Conservation (phyloP, 768 basidiomycete genomes). For the Nidularia sp. region DNA sequence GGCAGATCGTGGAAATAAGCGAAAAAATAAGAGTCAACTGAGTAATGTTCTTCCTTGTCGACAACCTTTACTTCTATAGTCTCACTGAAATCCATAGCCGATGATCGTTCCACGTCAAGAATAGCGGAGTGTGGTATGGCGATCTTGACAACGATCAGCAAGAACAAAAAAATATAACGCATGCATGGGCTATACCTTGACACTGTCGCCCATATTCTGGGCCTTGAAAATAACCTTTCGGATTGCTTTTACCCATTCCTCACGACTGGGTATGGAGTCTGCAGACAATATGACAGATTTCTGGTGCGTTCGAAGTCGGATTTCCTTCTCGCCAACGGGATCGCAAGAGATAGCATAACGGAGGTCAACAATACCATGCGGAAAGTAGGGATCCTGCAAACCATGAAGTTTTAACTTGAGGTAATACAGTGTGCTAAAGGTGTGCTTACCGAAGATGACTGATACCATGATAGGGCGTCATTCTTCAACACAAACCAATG, state of each 20-base stretch:
- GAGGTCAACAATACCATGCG: conserved; percentile 92
- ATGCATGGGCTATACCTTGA: conserved; percentile 57
- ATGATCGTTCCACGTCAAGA: conserved; percentile 82
- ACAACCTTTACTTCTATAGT: conserved; percentile 93
- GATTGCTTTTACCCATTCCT: conserved; percentile 96
- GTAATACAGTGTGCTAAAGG: conserved; percentile 8
- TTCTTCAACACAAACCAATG: conserved; percentile 98
- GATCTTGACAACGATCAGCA: conserved; percentile 42
- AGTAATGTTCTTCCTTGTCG: conserved; percentile 76
- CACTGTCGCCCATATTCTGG: conserved; percentile 93
- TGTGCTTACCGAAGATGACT: conserved; percentile 75
- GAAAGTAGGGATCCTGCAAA: conserved; percentile 91
- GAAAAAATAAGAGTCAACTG: conserved; percentile 88
- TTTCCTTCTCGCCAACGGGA: conserved; percentile 67
- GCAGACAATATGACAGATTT: conserved; percentile 68
- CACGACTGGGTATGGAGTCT: conserved; percentile 77
- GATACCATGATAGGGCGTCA: conserved; percentile 95
- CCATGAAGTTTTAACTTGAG: background rate
- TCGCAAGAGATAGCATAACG: conserved; percentile 93
- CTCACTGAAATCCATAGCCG: conserved; percentile 93
- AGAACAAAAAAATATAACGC: background rate
- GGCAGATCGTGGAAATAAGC: conserved; percentile 88
- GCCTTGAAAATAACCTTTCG: conserved; percentile 93
- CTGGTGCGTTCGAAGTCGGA: conserved; percentile 82
- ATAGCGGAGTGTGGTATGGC: conserved; percentile 92